Conservation (phyloP, 768 basidiomycete genomes). For the Leucosporidium yakuticum region DNA sequence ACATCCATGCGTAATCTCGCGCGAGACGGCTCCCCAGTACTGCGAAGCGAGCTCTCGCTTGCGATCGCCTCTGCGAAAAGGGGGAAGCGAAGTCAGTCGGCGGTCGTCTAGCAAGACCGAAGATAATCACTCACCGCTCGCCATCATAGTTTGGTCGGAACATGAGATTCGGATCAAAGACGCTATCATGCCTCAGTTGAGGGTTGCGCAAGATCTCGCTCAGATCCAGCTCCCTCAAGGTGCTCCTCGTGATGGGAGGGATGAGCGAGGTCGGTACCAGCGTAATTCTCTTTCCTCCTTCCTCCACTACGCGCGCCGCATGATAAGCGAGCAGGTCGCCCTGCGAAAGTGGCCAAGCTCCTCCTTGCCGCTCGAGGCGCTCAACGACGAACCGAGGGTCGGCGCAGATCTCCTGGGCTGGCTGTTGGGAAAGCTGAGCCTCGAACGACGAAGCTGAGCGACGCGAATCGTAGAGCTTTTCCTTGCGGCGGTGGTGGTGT, state of each 20-base stretch:
- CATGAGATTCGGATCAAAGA: constrained; percentile 40
- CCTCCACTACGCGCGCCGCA: too few species aligned
- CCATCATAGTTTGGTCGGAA: constrained; percentile 43
- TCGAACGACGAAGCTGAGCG: background rate
- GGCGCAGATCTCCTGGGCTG: background rate
- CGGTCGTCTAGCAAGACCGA: background rate
- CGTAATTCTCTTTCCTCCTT: fast-evolving
- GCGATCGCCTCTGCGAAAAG: constrained; percentile 66
- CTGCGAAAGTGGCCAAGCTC: too few species aligned
- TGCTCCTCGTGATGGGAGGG: constrained; percentile 75
- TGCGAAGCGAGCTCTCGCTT: constrained; percentile 66
- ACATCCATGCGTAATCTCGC: constrained; percentile 73
- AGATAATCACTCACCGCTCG: constrained; percentile 19
- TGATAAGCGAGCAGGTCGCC: too few species aligned
- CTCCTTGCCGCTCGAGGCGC: too few species aligned
- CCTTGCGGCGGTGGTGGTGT: background rate
- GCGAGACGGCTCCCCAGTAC: constrained; percentile 76
- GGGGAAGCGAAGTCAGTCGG: constrained; percentile 45
- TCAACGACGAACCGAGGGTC: background rate
- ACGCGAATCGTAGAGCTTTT: constrained; percentile 10
- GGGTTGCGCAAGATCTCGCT: constrained; percentile 80
- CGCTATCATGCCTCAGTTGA: constrained; percentile 58
- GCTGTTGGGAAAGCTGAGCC: background rate
- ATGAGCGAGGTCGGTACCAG: constrained; percentile 49
- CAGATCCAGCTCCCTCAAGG: constrained; percentile 77